These are phyloP conservation scores for Moniliella sp. DNA, from an alignment of 1,284 basidiomycete species.

Conservation along the genomic window DNA sequence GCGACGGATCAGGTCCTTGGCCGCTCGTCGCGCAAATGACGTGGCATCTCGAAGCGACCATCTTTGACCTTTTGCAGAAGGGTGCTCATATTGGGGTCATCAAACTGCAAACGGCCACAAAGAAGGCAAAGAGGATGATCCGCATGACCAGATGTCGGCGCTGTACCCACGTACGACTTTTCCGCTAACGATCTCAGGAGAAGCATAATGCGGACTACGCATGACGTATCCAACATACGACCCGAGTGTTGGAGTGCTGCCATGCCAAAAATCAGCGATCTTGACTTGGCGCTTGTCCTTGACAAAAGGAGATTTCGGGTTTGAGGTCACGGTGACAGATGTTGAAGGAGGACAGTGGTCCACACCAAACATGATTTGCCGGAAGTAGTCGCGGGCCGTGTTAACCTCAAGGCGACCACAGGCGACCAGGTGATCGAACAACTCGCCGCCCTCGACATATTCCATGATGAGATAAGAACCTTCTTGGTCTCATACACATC, in stretches of 20 bases:
- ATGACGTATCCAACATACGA: slow-evolving; percentile 75
- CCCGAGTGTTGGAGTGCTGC: slow-evolving; percentile 54
- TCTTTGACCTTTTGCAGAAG: slow-evolving; percentile 63
- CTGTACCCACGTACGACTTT: slow-evolving; percentile 55
- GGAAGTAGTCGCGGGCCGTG: slow-evolving; percentile 86
- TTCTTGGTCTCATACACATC: slow-evolving; percentile 91
- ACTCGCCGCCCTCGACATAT: slow-evolving; percentile 86
- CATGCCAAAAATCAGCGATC: slow-evolving; percentile 95
- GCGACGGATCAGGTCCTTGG: slow-evolving; percentile 62
- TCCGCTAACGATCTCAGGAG: slow-evolving; percentile 88
- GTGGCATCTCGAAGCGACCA: slow-evolving; percentile 65
- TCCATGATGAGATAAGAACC: slow-evolving; percentile 75
- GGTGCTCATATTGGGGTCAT: slow-evolving; percentile 58
- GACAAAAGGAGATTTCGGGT: slow-evolving; percentile 52
- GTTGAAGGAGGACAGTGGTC: slow-evolving; percentile 85
- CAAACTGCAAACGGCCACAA: slow-evolving; percentile 76
- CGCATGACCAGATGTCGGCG: slow-evolving; percentile 94
- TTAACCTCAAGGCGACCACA: slow-evolving; percentile 54
- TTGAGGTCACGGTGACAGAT: slow-evolving; percentile 94
- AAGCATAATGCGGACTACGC: slow-evolving; percentile 90
- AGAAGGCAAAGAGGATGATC: slow-evolving; percentile 86
- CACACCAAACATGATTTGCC: slow-evolving; percentile 81
- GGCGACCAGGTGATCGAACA: slow-evolving; percentile 79
- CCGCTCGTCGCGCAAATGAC: slow-evolving; percentile 46
- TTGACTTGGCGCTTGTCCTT: slow-evolving; percentile 39